Evolutionary conservation across 2,329 filamentous ascomycete species (phyloP).

Genomic region (Claviceps fusiformis): DNA sequence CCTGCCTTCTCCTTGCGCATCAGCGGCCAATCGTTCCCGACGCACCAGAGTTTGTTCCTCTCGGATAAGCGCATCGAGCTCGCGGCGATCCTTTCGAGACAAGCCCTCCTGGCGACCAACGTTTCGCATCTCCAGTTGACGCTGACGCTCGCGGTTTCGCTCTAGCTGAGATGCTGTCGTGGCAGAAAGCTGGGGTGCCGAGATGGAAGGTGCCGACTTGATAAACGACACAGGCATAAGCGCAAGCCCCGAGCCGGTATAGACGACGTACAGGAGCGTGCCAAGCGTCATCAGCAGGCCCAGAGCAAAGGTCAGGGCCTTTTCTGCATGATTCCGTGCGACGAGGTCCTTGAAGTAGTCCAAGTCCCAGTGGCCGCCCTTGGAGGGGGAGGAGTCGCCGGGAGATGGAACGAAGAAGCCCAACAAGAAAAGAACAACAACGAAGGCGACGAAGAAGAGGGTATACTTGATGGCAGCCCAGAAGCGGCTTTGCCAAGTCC

Average conservation of each 20-base stretch:
- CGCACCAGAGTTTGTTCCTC: conserved; percentile 89
- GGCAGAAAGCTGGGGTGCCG: conserved; percentile 63
- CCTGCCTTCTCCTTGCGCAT: conserved; percentile 64
- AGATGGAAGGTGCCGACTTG: conserved; percentile 79
- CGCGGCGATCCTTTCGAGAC: conserved; percentile 72
- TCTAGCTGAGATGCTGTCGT: conserved; percentile 71
- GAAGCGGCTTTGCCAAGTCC: conserved; percentile 57
- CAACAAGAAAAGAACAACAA: conserved; percentile 73
- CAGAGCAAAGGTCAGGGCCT: conserved; percentile 77
- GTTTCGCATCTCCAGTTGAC: conserved; percentile 78
- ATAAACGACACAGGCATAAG: conserved; percentile 82
- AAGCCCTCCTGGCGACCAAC: conserved; percentile 61
- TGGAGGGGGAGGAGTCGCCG: conserved; percentile 45
- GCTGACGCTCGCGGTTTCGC: conserved; percentile 79
- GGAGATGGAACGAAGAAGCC: conserved; percentile 88
- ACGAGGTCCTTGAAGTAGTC: conserved; percentile 86
- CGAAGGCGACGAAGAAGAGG: conserved; percentile 64
- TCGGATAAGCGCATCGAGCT: conserved; percentile 72
- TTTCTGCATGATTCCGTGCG: conserved; percentile 70
- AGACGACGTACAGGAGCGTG: conserved; percentile 72
- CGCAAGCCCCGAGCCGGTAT: conserved; percentile 79
- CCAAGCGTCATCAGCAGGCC: conserved; percentile 82
- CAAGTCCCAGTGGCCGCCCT: conserved; percentile 55
- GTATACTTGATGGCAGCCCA: conserved; percentile 88
- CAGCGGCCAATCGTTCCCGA: conserved; percentile 74